Percentiles rank a stretch among this genome's conserved stretches.
These are phyloP conservation scores for Debaryomyces fabryi DNA, from an alignment of 1,139 yeast genomes.

Conservation along the genomic window DNA sequence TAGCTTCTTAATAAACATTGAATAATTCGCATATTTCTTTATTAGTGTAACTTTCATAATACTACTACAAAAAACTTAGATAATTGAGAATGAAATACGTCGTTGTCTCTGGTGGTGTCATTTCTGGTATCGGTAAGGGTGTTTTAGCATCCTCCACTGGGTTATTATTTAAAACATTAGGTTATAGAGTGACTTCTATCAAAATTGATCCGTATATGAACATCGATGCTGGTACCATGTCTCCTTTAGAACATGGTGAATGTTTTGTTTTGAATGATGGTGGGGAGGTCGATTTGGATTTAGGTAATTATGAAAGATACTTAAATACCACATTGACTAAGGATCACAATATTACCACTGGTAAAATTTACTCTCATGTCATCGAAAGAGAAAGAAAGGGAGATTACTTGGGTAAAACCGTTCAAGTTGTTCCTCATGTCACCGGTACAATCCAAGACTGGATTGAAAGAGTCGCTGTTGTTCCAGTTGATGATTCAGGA, in stretches of 20 bases:
- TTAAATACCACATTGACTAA: slow-evolving; percentile 88
- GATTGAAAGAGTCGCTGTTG: slow-evolving; percentile 89
- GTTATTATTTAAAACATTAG: slow-evolving; percentile 87
- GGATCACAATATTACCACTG: slow-evolving; percentile 97
- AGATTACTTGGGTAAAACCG: slow-evolving; percentile 98
- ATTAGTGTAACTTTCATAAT: slow-evolving; percentile 9
- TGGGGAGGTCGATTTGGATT: slow-evolving; percentile 97
- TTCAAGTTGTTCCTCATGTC: slow-evolving; percentile 97
- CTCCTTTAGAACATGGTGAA: slow-evolving; percentile 98
- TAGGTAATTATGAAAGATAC: slow-evolving; percentile 97
- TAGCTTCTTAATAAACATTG: slow-evolving; percentile 14
- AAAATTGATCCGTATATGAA: slow-evolving; percentile 99
- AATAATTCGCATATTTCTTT: slow-evolving; percentile 3
- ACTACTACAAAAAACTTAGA: background rate
- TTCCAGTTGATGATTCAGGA: slow-evolving; percentile 93
- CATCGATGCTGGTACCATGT: slow-evolving; percentile 99
- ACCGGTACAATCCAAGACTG: slow-evolving; percentile 98
- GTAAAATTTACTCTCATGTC: slow-evolving; percentile 92
- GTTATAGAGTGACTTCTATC: slow-evolving; percentile 93
- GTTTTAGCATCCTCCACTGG: slow-evolving; percentile 98
- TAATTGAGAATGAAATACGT: slow-evolving; percentile 82
- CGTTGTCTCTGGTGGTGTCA: slow-evolving; percentile 98
- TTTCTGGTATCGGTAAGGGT: slow-evolving; percentile 98
- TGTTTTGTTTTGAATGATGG: slow-evolving; percentile 98
- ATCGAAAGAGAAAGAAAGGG: slow-evolving; percentile 96